A percentile compares a stretch with the other conserved stretches of the same genome.
Evolutionary conservation across 768 basidiomycete species (phyloP).

Genomic region (Boletus fagicola): DNA sequence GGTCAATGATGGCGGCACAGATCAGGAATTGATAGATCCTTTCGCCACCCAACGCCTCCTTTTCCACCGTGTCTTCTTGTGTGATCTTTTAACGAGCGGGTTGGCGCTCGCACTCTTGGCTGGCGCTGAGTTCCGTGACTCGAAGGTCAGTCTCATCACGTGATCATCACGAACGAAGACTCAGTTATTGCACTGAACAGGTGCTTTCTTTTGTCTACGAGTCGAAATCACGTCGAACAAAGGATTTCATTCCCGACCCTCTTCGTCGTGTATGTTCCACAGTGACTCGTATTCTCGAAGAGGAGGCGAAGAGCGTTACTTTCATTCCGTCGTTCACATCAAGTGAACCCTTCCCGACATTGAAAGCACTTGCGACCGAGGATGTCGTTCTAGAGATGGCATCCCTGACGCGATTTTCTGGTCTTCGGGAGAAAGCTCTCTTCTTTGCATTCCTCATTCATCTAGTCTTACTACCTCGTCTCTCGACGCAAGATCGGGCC

Average conservation of each 20-base stretch:
- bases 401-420: constrained; percentile 1
- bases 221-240: constrained; percentile 27
- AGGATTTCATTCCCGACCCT: constrained; percentile 14
- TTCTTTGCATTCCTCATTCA: constrained; percentile 42
- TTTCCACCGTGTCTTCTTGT: constrained; percentile 49
- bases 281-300: constrained; percentile 15
- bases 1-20: constrained; percentile 50
- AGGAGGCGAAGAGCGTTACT: background rate
- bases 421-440: constrained; percentile 17
- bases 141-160: constrained; percentile 44
- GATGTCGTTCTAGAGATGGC: constrained; percentile 15
- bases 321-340: background rate
- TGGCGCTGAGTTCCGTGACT: constrained; percentile 58
- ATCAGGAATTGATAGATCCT: constrained; percentile 5
- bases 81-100: constrained; percentile 46
- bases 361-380: background rate
- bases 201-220: constrained; percentile 60
- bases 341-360: background rate
- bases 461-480: constrained; percentile 34
- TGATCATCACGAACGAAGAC: background rate
- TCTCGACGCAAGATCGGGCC: constrained; percentile 43
- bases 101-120: constrained; percentile 51
- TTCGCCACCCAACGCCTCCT: constrained; percentile 36
- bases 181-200: constrained; percentile 32
- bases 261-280: constrained; percentile 6